phyloP scores from a whole-genome alignment of 2,329 filamentous ascomycete genomes.

The Neocucurbitaria cava region DNA sequence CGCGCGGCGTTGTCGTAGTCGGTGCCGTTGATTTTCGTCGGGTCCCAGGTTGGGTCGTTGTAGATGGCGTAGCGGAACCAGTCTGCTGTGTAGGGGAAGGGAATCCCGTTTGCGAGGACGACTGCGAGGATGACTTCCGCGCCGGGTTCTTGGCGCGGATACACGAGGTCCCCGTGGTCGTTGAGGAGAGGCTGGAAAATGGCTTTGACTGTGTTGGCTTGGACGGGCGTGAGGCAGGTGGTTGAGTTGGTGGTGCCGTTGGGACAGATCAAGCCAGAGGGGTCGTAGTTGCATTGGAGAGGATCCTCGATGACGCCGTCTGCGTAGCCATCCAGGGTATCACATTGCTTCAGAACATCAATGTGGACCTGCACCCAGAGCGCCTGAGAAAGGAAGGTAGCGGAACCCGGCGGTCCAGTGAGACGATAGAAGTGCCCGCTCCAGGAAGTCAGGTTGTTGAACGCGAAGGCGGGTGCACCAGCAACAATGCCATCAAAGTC shows the following conservation, averaged over 20 bases:
- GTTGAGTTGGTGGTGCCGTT: conserved; percentile 40
- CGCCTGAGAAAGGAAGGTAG: conserved; percentile 48
- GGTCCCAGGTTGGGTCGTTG: conserved; percentile 54
- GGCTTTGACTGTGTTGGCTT: conserved; percentile 53
- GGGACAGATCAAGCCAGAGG: conserved; percentile 49
- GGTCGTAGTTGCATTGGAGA: conserved; percentile 53
- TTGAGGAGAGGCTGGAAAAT: conserved; percentile 54
- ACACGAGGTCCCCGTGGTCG: conserved; percentile 55
- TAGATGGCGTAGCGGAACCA: conserved; percentile 60
- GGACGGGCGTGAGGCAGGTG: conserved; percentile 53
- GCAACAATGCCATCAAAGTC: conserved; percentile 49
- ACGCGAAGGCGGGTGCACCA: conserved; percentile 43
- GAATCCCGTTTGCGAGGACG: conserved; percentile 48
- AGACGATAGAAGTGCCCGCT: conserved; percentile 39
- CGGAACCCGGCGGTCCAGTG: conserved; percentile 34
- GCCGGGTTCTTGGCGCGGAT: conserved; percentile 60
- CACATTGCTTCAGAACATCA: conserved; percentile 58
- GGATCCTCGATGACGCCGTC: conserved; percentile 60
- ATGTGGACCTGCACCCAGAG: conserved; percentile 52
- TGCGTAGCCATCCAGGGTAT: conserved; percentile 55
- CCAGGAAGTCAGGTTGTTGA: conserved; percentile 46
- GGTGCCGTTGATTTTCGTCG: conserved; percentile 44
- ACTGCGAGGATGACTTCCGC: conserved; percentile 50
- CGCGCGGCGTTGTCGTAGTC: conserved; percentile 52
- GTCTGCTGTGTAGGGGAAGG: conserved; percentile 55